These are phyloP conservation scores for Fusarium sp. DNA, from an alignment of 2,329 filamentous ascomycete genomes.

Conservation along the genomic window DNA sequence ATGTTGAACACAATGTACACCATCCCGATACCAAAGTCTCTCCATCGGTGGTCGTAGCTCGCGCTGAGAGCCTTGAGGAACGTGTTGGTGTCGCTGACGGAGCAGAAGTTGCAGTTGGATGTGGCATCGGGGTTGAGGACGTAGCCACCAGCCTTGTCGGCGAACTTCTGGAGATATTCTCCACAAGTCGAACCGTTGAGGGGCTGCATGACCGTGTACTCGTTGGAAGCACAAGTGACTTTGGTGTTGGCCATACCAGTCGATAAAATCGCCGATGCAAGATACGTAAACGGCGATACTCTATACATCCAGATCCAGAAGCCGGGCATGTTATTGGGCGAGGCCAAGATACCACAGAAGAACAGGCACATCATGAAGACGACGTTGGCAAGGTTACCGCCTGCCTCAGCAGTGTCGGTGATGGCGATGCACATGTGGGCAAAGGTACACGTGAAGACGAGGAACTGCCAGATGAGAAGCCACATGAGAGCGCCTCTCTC, in stretches of 20 bases:
- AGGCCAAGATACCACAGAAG: constrained; percentile 71
- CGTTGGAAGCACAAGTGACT: constrained; percentile 66
- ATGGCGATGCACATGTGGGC: constrained; percentile 70
- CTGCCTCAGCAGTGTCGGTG: constrained; percentile 70
- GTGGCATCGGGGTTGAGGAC: constrained; percentile 62
- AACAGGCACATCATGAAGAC: constrained; percentile 70
- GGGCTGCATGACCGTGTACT: constrained; percentile 71
- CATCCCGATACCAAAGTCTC: constrained; percentile 65
- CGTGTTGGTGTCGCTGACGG: constrained; percentile 50
- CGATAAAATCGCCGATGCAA: constrained; percentile 40
- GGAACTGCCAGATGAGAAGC: constrained; percentile 70
- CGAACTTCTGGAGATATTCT: constrained; percentile 61
- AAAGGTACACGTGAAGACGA: constrained; percentile 74
- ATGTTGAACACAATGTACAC: constrained; percentile 63
- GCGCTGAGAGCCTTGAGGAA: constrained; percentile 53
- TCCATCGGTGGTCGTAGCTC: constrained; percentile 61
- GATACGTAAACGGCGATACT: constrained; percentile 63
- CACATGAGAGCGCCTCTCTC: constrained; percentile 73
- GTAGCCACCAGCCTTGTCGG: constrained; percentile 55
- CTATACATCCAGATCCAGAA: constrained; percentile 82
- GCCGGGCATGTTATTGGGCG: constrained; percentile 63
- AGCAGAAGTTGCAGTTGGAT: constrained; percentile 56
- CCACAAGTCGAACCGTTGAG: constrained; percentile 60
- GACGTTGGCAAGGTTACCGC: constrained; percentile 72
- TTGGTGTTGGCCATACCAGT: constrained; percentile 40